Percentiles rank a stretch among this genome's conserved stretches.
phyloP scores from a whole-genome alignment of 139 green algal species.

The Dunaliella primolecta region DNA sequence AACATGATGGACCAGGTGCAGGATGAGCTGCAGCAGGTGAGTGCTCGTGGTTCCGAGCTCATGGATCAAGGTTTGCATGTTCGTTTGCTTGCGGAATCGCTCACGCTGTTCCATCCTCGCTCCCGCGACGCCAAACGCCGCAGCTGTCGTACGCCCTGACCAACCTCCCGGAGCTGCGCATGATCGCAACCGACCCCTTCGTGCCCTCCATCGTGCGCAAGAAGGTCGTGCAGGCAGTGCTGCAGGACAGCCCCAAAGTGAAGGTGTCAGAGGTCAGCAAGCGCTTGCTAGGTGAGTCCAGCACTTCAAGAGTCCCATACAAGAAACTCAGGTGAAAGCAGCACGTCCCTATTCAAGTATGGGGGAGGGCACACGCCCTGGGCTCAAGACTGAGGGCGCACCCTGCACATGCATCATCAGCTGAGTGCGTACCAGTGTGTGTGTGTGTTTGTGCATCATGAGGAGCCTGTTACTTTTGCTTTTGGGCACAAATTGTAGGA shows the following conservation, averaged over 20 bases:
- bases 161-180: constrained; percentile 32
- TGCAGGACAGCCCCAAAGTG: constrained; percentile 25
- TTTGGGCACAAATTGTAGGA: too few species aligned
- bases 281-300: constrained; percentile 43
- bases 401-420: too few species aligned
- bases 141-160: constrained; percentile 5
- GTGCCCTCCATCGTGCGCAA: constrained; percentile 35
- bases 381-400: too few species aligned
- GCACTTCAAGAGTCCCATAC: too few species aligned
- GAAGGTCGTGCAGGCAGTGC: constrained; percentile 41
- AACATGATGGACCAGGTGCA: constrained; percentile 58
- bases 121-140: background rate
- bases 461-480: too few species aligned
- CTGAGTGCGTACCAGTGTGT: too few species aligned
- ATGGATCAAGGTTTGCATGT: too few species aligned
- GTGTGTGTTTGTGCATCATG: too few species aligned
- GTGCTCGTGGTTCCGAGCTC: background rate
- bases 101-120: background rate
- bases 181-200: constrained; percentile 55
- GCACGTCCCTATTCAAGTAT: too few species aligned
- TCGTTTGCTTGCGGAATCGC: background rate
- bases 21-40: constrained; percentile 62
- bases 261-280: constrained; percentile 49
- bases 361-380: too few species aligned
- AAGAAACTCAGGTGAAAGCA: too few species aligned